Percentiles rank a stretch among this genome's conserved stretches.
Evolutionary conservation across 371 early-diverging fungal species (phyloP).

Genomic region (Mortierella polycephala): DNA sequence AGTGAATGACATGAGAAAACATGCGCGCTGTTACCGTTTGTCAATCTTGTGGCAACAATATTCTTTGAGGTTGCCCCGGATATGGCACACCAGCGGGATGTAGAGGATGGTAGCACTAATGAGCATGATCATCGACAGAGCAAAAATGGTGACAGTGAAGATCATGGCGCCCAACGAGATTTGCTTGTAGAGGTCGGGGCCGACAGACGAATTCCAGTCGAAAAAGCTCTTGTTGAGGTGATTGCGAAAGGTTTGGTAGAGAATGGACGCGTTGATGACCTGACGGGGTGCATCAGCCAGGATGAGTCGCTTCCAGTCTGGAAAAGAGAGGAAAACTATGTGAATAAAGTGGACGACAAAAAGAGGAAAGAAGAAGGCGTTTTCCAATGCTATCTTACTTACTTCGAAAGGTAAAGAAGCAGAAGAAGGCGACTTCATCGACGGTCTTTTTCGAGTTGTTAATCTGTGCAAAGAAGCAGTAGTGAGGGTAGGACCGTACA

Average conservation of each 20-base stretch:
- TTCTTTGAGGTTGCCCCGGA: constrained; percentile 92
- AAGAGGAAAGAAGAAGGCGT: neutral
- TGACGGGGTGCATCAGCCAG: constrained; percentile 91
- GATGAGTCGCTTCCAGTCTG: constrained; percentile 87
- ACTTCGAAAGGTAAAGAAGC: constrained; percentile 88
- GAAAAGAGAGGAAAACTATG: no score
- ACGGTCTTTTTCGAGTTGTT: constrained; percentile 69
- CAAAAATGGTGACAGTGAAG: constrained; percentile 78
- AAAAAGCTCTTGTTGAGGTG: constrained; percentile 13
- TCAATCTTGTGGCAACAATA: constrained; percentile 93
- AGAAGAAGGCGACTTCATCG: constrained; percentile 85
- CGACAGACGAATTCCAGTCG: constrained; percentile 23
- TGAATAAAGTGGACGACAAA: constrained; percentile 1
- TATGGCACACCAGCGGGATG: constrained; percentile 81
- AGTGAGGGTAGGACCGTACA: constrained; percentile 73
- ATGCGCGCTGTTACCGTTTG: constrained; percentile 66
- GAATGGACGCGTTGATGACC: constrained; percentile 68
- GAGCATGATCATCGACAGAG: constrained; percentile 65
- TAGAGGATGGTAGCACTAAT: constrained; percentile 76
- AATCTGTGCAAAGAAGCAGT: constrained; percentile 83
- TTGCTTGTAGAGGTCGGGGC: constrained; percentile 20
- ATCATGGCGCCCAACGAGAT: constrained; percentile 60
- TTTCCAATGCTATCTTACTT: constrained; percentile 10
- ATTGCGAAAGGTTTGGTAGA: constrained; percentile 55
- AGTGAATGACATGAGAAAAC: no score